Conservation (phyloP, 495 filamentous ascomycete genomes). For the Penicillium alfredii region DNA sequence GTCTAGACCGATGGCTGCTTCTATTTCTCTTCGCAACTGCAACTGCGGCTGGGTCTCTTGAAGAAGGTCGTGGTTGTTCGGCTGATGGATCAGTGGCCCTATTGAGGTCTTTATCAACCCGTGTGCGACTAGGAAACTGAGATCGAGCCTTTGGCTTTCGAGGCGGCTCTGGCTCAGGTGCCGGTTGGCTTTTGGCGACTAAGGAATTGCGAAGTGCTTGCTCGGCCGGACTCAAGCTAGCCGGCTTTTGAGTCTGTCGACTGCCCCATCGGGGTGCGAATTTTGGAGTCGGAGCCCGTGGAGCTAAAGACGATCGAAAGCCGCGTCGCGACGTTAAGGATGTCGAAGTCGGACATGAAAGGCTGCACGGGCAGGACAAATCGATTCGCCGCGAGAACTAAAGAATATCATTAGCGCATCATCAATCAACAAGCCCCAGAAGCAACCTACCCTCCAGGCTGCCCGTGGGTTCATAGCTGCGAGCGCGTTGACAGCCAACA, state of each 20-base stretch:
- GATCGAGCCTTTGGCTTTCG: constrained; percentile 3
- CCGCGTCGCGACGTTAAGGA: constrained; percentile 18
- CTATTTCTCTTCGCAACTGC: too few relatives aligned
- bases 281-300: constrained; percentile 13
- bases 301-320: constrained; percentile 23
- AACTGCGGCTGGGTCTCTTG: too few relatives aligned
- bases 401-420: neutral
- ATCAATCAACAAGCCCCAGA: neutral
- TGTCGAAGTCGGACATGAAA: constrained; percentile 16
- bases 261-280: constrained; percentile 23
- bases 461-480: constrained; percentile 34
- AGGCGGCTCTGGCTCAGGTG: constrained; percentile 1
- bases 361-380: constrained; percentile 22
- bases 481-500: constrained; percentile 11
- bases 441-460: constrained; percentile 34
- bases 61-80: too few relatives aligned
- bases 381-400: constrained; percentile 27
- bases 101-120: neutral
- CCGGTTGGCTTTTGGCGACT: constrained; percentile 14
- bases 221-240: constrained; percentile 30
- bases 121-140: too few relatives aligned
- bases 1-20: too few relatives aligned
- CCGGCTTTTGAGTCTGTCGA: constrained; percentile 16
- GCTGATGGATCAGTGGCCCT: neutral
- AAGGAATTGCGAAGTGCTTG: constrained; percentile 29